phyloP scores from a whole-genome alignment of 2,329 filamentous ascomycete species.

The Arthrinium phaeospermum region DNA sequence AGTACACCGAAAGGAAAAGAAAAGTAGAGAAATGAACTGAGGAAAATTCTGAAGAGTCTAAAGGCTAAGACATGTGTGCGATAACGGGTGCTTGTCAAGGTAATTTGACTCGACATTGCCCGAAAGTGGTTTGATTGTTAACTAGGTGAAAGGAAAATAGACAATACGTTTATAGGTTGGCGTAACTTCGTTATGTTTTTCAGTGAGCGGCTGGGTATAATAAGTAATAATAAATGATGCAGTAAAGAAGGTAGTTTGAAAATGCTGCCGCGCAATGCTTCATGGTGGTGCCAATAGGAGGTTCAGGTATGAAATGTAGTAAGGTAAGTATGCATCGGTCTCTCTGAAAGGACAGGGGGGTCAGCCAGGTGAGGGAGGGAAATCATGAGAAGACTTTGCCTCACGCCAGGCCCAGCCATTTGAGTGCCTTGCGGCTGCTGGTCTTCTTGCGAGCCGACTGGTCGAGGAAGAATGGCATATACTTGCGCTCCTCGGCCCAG shows the following conservation, averaged over 20 bases:
- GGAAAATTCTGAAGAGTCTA: neutral
- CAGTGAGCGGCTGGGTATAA: neutral
- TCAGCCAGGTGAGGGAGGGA: neutral
- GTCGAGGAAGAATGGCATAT: conserved; percentile 44
- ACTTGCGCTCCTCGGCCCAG: conserved; percentile 54
- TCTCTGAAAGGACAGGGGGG: no score
- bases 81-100: neutral
- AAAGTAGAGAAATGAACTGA: neutral
- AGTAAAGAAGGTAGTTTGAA: neutral
- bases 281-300: neutral
- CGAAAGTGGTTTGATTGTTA: neutral
- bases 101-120: neutral
- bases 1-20: neutral
- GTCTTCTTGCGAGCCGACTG: conserved; percentile 38
- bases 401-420: conserved; percentile 56
- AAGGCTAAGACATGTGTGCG: neutral
- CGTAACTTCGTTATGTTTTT: conserved; percentile 4
- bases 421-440: conserved; percentile 58
- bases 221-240: neutral
- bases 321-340: no score
- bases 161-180: conserved; percentile 14
- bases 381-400: neutral
- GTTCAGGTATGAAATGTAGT: neutral
- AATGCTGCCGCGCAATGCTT: neutral
- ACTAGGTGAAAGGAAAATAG: neutral